Percentiles rank a stretch among this genome's conserved stretches.
Conservation (phyloP, 139 green algal species). For the Tetraselmis chui region DNA sequence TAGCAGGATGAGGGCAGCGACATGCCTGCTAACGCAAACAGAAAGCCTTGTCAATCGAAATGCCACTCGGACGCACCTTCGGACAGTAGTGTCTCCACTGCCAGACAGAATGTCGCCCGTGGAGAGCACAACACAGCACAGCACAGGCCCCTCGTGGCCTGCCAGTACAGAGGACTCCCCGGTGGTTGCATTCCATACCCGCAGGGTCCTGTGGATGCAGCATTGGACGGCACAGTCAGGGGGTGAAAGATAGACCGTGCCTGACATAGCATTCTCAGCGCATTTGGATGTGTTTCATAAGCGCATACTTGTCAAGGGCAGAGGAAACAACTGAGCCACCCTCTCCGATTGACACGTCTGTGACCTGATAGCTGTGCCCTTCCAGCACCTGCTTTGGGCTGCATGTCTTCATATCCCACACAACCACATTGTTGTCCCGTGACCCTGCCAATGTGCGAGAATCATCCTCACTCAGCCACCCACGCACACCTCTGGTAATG, state of each 20-base stretch:
- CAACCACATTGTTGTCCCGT: slow-evolving; percentile 61
- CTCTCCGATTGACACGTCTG: slow-evolving; percentile 52
- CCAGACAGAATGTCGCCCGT: slow-evolving; percentile 66
- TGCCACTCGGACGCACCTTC: too few relatives aligned
- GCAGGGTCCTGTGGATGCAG: slow-evolving; percentile 58
- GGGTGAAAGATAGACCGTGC: background rate
- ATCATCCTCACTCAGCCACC: background rate
- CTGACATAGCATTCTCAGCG: background rate
- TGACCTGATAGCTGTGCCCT: slow-evolving; percentile 84
- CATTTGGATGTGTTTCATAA: background rate
- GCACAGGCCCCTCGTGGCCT: slow-evolving; percentile 75
- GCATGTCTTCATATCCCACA: slow-evolving; percentile 69
- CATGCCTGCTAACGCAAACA: too few relatives aligned
- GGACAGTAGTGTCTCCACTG: slow-evolving; percentile 59
- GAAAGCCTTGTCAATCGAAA: too few relatives aligned
- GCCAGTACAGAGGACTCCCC: slow-evolving; percentile 32
- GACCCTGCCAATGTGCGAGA: slow-evolving; percentile 63
- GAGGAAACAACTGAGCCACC: slow-evolving; percentile 62
- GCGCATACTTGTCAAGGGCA: slow-evolving; percentile 63
- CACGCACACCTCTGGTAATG: background rate
- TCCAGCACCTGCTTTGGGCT: slow-evolving; percentile 28
- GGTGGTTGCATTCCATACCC: slow-evolving; percentile 57
- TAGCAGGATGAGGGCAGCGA: too few relatives aligned
- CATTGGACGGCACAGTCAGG: background rate
- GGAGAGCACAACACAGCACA: slow-evolving; percentile 45